Base-by-base conservation (phyloP, 805 yeast genomes). In the Clavispora carvajalis region DNA sequence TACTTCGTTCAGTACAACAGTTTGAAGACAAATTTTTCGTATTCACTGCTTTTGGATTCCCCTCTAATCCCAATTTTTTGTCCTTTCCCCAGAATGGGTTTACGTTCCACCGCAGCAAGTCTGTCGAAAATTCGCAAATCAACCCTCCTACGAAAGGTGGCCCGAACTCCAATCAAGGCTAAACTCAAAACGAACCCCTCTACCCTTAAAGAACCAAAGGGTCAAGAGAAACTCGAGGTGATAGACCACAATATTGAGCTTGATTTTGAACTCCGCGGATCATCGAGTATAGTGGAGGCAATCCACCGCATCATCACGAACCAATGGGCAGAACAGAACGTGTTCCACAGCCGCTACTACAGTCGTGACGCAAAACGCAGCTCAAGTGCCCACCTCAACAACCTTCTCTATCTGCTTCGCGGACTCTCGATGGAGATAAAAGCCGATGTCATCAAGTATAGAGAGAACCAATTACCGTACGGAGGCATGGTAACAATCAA, bases 91-190 rank as follows among this genome's bases (percentile, higher is more conserved):
- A 7, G 5, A 15, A 51, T 51, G 54, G 40, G 50, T 38, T 49
- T 67, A 5, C 49, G 62, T 25, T 67, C 55, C 36, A 63, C 65
- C 40, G 73, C 74, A 2, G 70, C 74, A 5, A 62, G 54, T 42
- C 61, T 72, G 36, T 67, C 73, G 0, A 49, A 54, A 13, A 58
- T 69, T 13, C 33, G 35, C 15, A 51, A 49, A 36, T 55, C 30
- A 48, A 54, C 44, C 43, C 52, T 38, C 41, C 50, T 12, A 19
- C 50, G 60, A 43, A 55, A 49, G 36, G 36, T 48, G n/a, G 42
- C 57, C 19, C 60, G 64, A 6, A 52, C 61, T 8, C 65, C 61
- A 18, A 28, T 58, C 55, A 46, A 40, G 53, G 43, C 33, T 38
- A 47, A 43, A 51, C 30, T 15, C 34, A 22, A 31, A 24, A 19